Evolutionary conservation across 805 yeast genomes (phyloP), one percentile per base, ranked within the genome.

Genomic region (Spathaspora gorwiae): DNA sequence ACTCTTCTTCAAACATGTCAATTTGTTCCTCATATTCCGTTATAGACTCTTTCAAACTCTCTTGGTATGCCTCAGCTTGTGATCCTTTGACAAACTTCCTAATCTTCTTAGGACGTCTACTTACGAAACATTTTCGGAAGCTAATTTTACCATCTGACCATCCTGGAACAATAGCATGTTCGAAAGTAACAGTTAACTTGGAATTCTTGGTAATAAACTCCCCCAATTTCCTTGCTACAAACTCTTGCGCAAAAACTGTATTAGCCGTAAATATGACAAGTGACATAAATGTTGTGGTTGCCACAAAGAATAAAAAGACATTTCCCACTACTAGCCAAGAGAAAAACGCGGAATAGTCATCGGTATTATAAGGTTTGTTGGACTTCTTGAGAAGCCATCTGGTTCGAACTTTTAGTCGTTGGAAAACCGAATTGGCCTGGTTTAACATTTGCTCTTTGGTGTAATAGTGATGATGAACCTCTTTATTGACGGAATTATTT

Each of bases 251-350:
- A 56, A 88, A 83, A 9, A 89, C 84, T 1, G 96, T 84, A 61
- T 90, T 90, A 60, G 86, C 66, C 3, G 90, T 74, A 62, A 84
- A 81, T 10, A 94, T 73, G 1, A 90, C 73, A 38, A 90, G 60
- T 5, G 97, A 90, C 26, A 88, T 79, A 60, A 92, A 92, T 1
- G 98, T 89, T 1, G 99, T 94, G 9, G 99, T 92, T 8, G 92
- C 97, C 26, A 90, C 65, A 15, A 89, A 68, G 43, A 94, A 75
- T 66, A 95, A 72, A 7, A 88, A 62, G 1, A 86, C 83, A 57
- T 94, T 92, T 2, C 97, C 95, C 60, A 94, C 83, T 40, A 94
- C 77, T 27, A 94, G 68, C 97, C 98, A 90, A 6, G 96, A 87
- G 47, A 92, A 80, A 50, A 94, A 74, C 2, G 98, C 98, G 32